Percentiles rank a stretch among this genome's conserved stretches.
These are phyloP conservation scores for Phaeosphaeria sp. DNA, from an alignment of 2,329 filamentous ascomycete species.

Conservation along the genomic window DNA sequence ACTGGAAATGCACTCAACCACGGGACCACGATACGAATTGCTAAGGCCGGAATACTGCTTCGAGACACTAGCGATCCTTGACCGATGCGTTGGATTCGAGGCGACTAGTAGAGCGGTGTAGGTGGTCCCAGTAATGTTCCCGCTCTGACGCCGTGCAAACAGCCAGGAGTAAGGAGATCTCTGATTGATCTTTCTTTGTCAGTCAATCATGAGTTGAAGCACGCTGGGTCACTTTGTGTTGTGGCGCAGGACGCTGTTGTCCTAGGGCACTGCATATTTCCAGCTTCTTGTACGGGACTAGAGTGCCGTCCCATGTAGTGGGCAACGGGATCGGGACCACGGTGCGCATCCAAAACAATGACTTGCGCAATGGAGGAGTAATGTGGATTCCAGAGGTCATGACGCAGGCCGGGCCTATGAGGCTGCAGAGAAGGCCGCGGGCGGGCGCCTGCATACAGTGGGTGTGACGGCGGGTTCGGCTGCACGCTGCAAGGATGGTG, in stretches of 20 bases:
- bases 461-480: constrained; percentile 6
- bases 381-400: neutral
- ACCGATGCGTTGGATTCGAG: neutral
- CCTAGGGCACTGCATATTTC: too few relatives aligned
- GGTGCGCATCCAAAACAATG: neutral
- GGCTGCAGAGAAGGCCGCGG: neutral
- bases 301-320: neutral
- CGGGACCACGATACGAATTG: neutral
- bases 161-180: too few relatives aligned
- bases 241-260: too few relatives aligned
- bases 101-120: constrained; percentile 4
- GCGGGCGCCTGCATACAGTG: constrained; percentile 1
- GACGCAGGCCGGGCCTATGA: neutral
- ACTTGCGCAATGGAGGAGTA: neutral
- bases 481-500: constrained; percentile 5
- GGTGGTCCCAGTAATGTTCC: neutral
- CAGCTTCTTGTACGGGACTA: too few relatives aligned
- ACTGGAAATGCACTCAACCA: neutral
- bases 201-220: too few relatives aligned
- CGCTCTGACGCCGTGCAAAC: too few relatives aligned
- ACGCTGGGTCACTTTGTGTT: too few relatives aligned
- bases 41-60: neutral
- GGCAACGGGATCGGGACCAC: neutral
- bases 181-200: too few relatives aligned
- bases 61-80: constrained; percentile 1